phyloP scores from a whole-genome alignment of 768 basidiomycete genomes.

The Leccinum broughii region DNA sequence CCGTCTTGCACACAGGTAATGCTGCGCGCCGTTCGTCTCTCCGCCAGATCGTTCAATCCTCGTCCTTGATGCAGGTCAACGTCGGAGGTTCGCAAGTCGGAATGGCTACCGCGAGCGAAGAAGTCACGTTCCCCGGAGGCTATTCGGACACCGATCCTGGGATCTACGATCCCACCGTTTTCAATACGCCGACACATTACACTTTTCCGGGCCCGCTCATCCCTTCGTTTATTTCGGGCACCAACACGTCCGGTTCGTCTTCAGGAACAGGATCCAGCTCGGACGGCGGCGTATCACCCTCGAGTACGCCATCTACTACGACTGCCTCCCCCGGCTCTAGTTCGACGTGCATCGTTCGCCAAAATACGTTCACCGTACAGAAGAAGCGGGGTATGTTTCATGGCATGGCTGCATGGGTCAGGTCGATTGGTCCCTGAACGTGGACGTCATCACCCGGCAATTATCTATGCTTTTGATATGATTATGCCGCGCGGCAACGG shows the following conservation, averaged over 20 bases:
- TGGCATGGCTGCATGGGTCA: conserved; percentile 24
- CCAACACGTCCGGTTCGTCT: conserved; percentile 14
- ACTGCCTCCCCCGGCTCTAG: conserved; percentile 4
- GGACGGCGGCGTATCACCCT: neutral
- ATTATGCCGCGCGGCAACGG: neutral
- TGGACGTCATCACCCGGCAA: neutral
- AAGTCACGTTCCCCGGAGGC: conserved; percentile 70
- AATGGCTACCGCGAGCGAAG: conserved; percentile 45
- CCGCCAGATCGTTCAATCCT: neutral
- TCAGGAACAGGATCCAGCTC: conserved; percentile 4
- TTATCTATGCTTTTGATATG: conserved; percentile 3
- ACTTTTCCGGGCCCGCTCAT: conserved; percentile 57
- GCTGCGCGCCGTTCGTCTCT: conserved; percentile 1
- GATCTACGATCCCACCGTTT: conserved; percentile 54
- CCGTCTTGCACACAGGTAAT: conserved; percentile 59
- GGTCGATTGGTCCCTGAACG: conserved; percentile 17
- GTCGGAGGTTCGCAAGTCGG: conserved; percentile 57
- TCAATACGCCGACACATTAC: conserved; percentile 35
- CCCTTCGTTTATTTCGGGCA: conserved; percentile 39
- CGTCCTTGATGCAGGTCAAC: conserved; percentile 39
- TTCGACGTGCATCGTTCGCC: conserved; percentile 20
- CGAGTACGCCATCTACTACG: conserved; percentile 6
- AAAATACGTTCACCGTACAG: conserved; percentile 20
- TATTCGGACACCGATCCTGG: conserved; percentile 73
- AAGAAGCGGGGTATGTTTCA: conserved; percentile 17